Evolutionary conservation across 2,329 filamentous ascomycete genomes (phyloP).

Genomic region (Hysterium pulicare): DNA sequence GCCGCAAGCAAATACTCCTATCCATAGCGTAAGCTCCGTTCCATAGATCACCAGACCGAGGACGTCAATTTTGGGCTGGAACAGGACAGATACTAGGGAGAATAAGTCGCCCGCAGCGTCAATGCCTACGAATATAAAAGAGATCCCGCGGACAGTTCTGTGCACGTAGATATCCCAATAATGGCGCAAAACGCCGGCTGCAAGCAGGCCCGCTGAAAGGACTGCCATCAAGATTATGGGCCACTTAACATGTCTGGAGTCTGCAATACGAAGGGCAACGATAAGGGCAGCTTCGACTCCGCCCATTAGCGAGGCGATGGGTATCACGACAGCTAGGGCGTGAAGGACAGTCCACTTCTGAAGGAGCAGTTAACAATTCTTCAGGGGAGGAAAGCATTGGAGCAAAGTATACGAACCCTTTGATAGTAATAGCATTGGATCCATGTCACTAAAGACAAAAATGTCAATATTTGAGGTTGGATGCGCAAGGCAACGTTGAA

Average conservation of each 20-base stretch:
- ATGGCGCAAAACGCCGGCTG: slow-evolving; percentile 63
- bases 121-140: slow-evolving; percentile 68
- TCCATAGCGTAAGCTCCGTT: slow-evolving; percentile 63
- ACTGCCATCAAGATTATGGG: slow-evolving; percentile 65
- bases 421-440: slow-evolving; percentile 56
- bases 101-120: slow-evolving; percentile 68
- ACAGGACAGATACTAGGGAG: slow-evolving; percentile 63
- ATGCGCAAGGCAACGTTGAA: slow-evolving; percentile 54
- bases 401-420: slow-evolving; percentile 18
- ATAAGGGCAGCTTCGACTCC: slow-evolving; percentile 59
- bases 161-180: slow-evolving; percentile 68
- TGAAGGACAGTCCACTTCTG: slow-evolving; percentile 53
- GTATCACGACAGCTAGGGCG: slow-evolving; percentile 48
- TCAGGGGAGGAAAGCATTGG: not conserved
- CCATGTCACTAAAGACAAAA: slow-evolving; percentile 53
- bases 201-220: slow-evolving; percentile 60
- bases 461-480: slow-evolving; percentile 56
- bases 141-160: slow-evolving; percentile 66
- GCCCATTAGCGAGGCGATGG: slow-evolving; percentile 56
- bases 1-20: slow-evolving; percentile 63
- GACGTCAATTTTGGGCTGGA: slow-evolving; percentile 56
- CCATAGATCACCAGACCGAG: slow-evolving; percentile 66
- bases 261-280: slow-evolving; percentile 51
- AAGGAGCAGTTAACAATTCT: not conserved
- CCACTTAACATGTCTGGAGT: slow-evolving; percentile 51